Conservation (phyloP, 164 flowering plant genomes). For the Tetracentron sinense region DNA sequence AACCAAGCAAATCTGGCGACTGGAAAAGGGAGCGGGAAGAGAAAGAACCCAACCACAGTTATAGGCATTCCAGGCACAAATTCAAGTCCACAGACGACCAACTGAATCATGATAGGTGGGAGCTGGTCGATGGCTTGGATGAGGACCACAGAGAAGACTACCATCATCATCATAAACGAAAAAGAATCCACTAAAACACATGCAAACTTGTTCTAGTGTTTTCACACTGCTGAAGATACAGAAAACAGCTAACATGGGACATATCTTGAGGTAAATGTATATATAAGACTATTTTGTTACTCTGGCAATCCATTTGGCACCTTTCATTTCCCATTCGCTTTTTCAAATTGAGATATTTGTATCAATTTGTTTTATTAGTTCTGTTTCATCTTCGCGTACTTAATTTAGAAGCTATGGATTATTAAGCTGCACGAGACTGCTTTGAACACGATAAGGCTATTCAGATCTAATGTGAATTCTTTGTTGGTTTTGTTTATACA, state of each 20-base stretch:
- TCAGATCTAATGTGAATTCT: slow-evolving; percentile 30
- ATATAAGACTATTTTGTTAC: slow-evolving; percentile 25
- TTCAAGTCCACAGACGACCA: slow-evolving; percentile 19
- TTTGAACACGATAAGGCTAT: slow-evolving; percentile 14
- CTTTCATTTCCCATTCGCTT: slow-evolving; percentile 14
- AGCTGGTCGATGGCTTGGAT: slow-evolving; percentile 35
- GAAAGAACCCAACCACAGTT: slow-evolving; percentile 28
- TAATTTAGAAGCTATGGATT: slow-evolving; percentile 11
- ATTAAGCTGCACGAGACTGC: slow-evolving; percentile 4
- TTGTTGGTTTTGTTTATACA: slow-evolving; percentile 49
- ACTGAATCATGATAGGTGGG: slow-evolving; percentile 40
- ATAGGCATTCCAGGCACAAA: slow-evolving; percentile 33
- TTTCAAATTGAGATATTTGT: slow-evolving; percentile 25
- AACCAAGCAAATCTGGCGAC: slow-evolving; percentile 27
- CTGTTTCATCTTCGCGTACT: slow-evolving; percentile 2
- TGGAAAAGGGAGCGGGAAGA: slow-evolving; percentile 20
- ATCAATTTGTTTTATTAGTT: slow-evolving; percentile 19
- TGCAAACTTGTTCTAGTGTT: slow-evolving; percentile 14
- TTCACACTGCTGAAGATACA: slow-evolving; percentile 5
- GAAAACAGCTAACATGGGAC: slow-evolving; percentile 10
- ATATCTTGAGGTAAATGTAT: slow-evolving; percentile 48
- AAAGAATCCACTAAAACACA: slow-evolving; percentile 38
- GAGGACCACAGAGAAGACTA: slow-evolving; percentile 25
- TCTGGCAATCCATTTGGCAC: slow-evolving; percentile 23
- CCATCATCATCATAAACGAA: slow-evolving; percentile 32